Base-by-base conservation (phyloP, 2,329 filamentous ascomycete species). In the Aureobasidium sp. region DNA sequence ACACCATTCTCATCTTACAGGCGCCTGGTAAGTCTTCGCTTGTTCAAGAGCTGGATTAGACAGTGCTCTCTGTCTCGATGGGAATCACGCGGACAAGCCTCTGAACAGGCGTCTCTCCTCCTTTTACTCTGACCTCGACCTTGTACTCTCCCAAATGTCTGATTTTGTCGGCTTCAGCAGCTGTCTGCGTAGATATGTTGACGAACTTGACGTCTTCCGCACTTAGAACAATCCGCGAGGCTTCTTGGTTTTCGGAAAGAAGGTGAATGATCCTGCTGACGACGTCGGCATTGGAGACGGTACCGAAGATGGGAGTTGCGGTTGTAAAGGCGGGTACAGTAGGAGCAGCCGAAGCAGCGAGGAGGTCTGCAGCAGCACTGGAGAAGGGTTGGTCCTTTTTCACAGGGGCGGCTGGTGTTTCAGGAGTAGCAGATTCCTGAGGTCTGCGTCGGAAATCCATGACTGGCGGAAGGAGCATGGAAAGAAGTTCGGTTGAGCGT, bases 121-220 rank as follows among this genome's bases (percentile, higher is more conserved):
- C 81, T 57, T 77, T 77, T 50, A 82, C 67, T 63, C 68, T 73
- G 61, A 85, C 79, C 68, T 81, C 77, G 47, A 83, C 72, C 62
- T 76, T 75, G 69, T 78, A 84, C 59, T 77, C 74, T 48, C 82
- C 82, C 25, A 84, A 66, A 64, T 77, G 72, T 73, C 83, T 83
- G 50, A 85, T 75, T 45, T 77, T 75, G 62, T 76, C 75, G 32
- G 70, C 68, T 37, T 71, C 71, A 37, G 66, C 67, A 16, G 66
- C 66, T 16, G 75, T 74, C 29, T 73, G 71, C 11, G 72, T 69
- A 39, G 67, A 49, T 29, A 69, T 58, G 25, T 73, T 71, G 53
- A 81, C 68, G 66, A 84, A 83, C 7, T 68, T 72, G 39, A 85
- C 75, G 64, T 84, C 78, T 37, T 77, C 74, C 55, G 82, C 76